Percentiles rank a stretch among this genome's conserved stretches.
Conservation (phyloP, 2,329 filamentous ascomycete species). For the Fusarium denticulatum region DNA sequence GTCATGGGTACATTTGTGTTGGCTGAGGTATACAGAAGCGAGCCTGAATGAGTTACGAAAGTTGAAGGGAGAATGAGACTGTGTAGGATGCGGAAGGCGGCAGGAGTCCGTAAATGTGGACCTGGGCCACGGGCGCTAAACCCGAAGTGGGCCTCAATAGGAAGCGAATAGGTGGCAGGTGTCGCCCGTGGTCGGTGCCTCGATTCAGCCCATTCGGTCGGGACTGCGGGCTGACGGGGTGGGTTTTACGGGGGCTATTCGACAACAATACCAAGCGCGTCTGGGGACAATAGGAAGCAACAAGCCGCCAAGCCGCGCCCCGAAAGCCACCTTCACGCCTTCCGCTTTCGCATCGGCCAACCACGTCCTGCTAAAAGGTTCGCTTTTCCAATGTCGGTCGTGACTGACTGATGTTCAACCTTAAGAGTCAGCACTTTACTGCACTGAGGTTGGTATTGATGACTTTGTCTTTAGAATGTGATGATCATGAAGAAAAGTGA, state of each 20-base stretch:
- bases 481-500: neutral
- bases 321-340: constrained; percentile 17
- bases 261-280: constrained; percentile 48
- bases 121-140: constrained; percentile 43
- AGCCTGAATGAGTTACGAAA: neutral
- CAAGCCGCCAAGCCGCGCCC: constrained; percentile 23
- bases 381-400: constrained; percentile 9
- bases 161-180: constrained; percentile 42
- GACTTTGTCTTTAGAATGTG: neutral
- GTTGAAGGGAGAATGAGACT: constrained; percentile 1
- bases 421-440: neutral
- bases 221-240: constrained; percentile 26
- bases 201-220: constrained; percentile 34
- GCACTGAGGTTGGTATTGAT: neutral
- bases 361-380: neutral
- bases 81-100: constrained; percentile 20
- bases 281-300: constrained; percentile 47
- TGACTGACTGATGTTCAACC: neutral
- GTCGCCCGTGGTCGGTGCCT: constrained; percentile 24
- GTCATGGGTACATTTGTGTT: constrained; percentile 13
- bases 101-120: constrained; percentile 29
- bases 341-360: constrained; percentile 7
- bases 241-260: neutral
- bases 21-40: constrained; percentile 1
- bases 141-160: constrained; percentile 43